These are phyloP conservation scores for Geotrichum macrosporum DNA, from an alignment of 1,139 yeast species.

Conservation along the genomic window DNA sequence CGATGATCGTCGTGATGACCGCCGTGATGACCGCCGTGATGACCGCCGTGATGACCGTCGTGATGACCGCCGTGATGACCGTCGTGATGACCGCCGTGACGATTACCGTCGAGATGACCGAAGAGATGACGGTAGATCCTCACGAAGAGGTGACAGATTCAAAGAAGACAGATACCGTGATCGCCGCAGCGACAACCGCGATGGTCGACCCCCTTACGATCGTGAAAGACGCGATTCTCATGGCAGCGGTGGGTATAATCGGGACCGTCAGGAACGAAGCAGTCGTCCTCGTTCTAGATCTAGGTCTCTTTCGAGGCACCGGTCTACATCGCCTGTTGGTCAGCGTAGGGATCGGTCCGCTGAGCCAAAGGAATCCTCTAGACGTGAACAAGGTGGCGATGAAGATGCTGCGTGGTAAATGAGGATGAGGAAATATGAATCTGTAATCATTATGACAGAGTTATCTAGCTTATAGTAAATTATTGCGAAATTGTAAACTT, in stretches of 20 bases:
- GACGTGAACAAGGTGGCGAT: neutral
- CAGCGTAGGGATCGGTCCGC: slow-evolving; percentile 8
- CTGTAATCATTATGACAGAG: too few species aligned
- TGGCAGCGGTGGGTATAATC: slow-evolving; percentile 9
- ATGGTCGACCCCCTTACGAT: slow-evolving; percentile 5
- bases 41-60: slow-evolving; percentile 11
- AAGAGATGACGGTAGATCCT: slow-evolving; percentile 11
- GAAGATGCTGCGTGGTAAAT: neutral
- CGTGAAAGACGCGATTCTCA: neutral
- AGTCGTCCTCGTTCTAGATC: slow-evolving; percentile 14
- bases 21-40: slow-evolving; percentile 24
- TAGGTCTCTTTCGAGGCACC: slow-evolving; percentile 15
- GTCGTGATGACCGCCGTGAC: slow-evolving; percentile 22
- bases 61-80: slow-evolving; percentile 20
- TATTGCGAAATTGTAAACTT: too few species aligned
- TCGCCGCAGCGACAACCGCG: slow-evolving; percentile 14
- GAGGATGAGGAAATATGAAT: too few species aligned
- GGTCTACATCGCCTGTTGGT: slow-evolving; percentile 20
- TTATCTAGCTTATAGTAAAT: too few species aligned
- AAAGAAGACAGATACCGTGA: slow-evolving; percentile 21
- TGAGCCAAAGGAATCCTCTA: neutral
- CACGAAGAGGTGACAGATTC: neutral
- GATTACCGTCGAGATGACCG: slow-evolving; percentile 20
- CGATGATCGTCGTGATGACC: slow-evolving; percentile 22
- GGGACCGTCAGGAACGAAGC: slow-evolving; percentile 24